phyloP scores from a whole-genome alignment of 202 grass and related monocot species.

The Hordeum pubiflorum region DNA sequence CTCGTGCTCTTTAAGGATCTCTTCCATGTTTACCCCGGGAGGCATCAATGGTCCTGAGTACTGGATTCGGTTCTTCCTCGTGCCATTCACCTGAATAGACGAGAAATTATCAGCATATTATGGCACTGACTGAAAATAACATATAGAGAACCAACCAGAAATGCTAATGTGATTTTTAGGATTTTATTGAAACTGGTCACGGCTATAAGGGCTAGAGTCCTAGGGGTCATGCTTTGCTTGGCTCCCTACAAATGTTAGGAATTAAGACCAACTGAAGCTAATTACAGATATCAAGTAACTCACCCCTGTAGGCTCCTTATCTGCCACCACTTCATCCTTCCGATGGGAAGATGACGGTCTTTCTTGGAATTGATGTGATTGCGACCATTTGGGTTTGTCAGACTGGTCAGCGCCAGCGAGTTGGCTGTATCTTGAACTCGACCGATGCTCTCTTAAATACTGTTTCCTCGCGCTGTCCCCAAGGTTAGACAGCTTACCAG shows the following conservation, averaged over 20 bases:
- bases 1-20: constrained; percentile 92
- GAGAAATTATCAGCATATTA: constrained; percentile 10
- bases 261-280: background rate
- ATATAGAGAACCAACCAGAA: background rate
- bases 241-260: background rate
- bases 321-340: constrained; percentile 59
- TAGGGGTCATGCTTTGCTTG: background rate
- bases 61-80: constrained; percentile 93
- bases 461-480: constrained; percentile 47
- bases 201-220: background rate
- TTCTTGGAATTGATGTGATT: constrained; percentile 64
- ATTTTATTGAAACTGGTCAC: background rate
- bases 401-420: constrained; percentile 37
- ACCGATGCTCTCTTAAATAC: constrained; percentile 53
- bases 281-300: constrained; percentile 32
- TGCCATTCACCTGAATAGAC: constrained; percentile 49
- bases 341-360: constrained; percentile 83
- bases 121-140: background rate
- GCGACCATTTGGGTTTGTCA: constrained; percentile 63
- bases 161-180: background rate
- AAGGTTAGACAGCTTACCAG: constrained; percentile 60
- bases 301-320: constrained; percentile 68
- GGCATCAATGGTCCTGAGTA: constrained; percentile 96
- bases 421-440: constrained; percentile 65
- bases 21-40: constrained; percentile 88